Conservation (phyloP, 495 filamentous ascomycete genomes). For the Friedmanniomyces simplex region DNA sequence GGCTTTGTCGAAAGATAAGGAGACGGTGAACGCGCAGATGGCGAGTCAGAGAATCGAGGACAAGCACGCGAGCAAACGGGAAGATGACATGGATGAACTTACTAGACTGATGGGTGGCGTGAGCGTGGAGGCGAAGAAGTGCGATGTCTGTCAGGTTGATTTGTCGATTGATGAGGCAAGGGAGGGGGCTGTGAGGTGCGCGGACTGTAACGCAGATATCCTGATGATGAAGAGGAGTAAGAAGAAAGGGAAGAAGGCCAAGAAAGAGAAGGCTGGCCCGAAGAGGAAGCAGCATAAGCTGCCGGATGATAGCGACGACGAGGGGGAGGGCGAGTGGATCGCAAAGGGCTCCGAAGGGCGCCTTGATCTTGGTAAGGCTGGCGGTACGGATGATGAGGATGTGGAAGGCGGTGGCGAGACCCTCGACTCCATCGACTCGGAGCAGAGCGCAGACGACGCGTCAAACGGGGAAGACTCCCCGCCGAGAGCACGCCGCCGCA, state of each 20-base stretch:
- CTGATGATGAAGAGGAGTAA: constrained; percentile 28
- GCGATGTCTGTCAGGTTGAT: constrained; percentile 74
- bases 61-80: constrained; percentile 21
- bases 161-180: constrained; percentile 49
- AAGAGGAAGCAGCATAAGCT: constrained; percentile 29
- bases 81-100: constrained; percentile 65
- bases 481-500: constrained; percentile 22
- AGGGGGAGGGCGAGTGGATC: constrained; percentile 66
- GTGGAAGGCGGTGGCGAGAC: constrained; percentile 76
- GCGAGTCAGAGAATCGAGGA: background rate
- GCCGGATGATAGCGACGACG: constrained; percentile 32
- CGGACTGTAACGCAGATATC: constrained; percentile 62
- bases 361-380: constrained; percentile 59
- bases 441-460: constrained; percentile 39
- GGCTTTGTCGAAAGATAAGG: constrained; percentile 76
- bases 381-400: constrained; percentile 74
- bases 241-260: constrained; percentile 40
- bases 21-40: constrained; percentile 47
- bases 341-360: constrained; percentile 53
- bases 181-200: constrained; percentile 54
- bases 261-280: constrained; percentile 44
- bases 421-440: constrained; percentile 52
- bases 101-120: constrained; percentile 77
- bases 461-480: constrained; percentile 23
- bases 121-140: constrained; percentile 69